Base-by-base conservation (phyloP, 805 yeast species). In the Ogataea polymorpha region DNA sequence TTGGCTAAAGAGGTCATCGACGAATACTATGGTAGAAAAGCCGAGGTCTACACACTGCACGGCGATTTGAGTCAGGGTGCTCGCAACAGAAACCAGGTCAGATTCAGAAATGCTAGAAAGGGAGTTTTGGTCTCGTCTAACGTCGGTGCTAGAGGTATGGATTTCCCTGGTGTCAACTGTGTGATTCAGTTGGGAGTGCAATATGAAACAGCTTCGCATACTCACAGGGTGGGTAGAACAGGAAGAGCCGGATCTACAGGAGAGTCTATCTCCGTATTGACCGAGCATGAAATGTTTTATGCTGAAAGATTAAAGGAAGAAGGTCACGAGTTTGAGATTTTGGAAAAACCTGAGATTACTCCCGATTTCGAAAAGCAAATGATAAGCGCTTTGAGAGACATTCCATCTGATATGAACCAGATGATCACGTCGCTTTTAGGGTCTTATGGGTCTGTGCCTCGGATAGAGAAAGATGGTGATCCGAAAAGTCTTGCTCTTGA, bases 81-180 rank as follows among this genome's bases (percentile, higher is more conserved):
- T 33, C 80, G 98, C 54, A 56, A 57, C 46, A 38, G 52, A 46
- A 43, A 59, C 42, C 63, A 61, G 46, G 39, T 44, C n/a, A 49
- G 28, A 2, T 65, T 65, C 51, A 55, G 67, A 51, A 58, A 55
- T 41, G 52, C 70, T 12, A 54, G 58, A 44, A 46, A 62, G 21
- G 85, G 87, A 41, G 58, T 90, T 32, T 71, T 91, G 42, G 77
- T 91, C 40, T 82, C 91, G 41, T 86, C 96, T 6, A 96, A 89
- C 65, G 97, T 91, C 44, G 95, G 90, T 46, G 96, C 97, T 11
- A 80, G 98, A 67, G 98, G 98, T 52, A 81, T 91, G 83, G 97
- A 91, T 68, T 86, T 91, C 74, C 93, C 90, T 42, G 78, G 79
- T 53, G 95, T 91, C 21, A 66, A 88, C 18, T 86, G 87, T 58